Evolutionary conservation across 768 basidiomycete species (phyloP).

Genomic region (Lentinula detonsa): DNA sequence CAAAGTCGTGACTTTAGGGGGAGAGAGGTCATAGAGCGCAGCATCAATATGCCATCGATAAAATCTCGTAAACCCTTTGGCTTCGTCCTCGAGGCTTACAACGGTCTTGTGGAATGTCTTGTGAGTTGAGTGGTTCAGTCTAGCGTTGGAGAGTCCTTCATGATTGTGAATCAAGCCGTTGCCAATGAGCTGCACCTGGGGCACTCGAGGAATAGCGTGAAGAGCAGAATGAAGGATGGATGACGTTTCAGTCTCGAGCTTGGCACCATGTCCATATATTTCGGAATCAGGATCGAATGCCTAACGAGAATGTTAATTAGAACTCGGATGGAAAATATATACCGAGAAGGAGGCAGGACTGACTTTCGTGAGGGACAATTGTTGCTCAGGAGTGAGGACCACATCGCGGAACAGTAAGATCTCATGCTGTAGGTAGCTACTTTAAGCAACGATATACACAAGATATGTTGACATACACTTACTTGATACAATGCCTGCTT

Average conservation of each 20-base stretch:
- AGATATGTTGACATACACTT: conserved; percentile 6
- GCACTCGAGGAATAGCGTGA: conserved; percentile 43
- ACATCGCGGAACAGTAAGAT: conserved; percentile 52
- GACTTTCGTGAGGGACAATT: conserved; percentile 51
- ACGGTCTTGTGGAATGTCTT: conserved; percentile 50
- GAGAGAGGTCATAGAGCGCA: conserved; percentile 37
- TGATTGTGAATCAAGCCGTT: conserved; percentile 46
- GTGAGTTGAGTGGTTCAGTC: conserved; percentile 53
- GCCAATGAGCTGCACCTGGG: conserved; percentile 50
- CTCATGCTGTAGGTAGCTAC: conserved; percentile 32
- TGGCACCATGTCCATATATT: conserved; percentile 50
- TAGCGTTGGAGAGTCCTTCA: conserved; percentile 45
- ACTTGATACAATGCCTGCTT: conserved; percentile 57
- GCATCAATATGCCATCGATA: conserved; percentile 63
- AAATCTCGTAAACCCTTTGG: conserved; percentile 41
- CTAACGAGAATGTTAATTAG: conserved; percentile 15
- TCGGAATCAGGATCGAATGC: conserved; percentile 45
- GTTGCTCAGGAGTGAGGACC: conserved; percentile 44
- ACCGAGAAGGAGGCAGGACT: background rate
- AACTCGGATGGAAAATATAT: background rate
- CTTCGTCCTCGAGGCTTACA: conserved; percentile 44
- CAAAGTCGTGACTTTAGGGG: conserved; percentile 49
- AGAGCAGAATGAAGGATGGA: conserved; percentile 55
- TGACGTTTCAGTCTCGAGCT: conserved; percentile 40
- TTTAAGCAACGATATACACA: background rate